phyloP scores from a whole-genome alignment of 2,329 filamentous ascomycete genomes.

The Paecilomyces sp. region DNA sequence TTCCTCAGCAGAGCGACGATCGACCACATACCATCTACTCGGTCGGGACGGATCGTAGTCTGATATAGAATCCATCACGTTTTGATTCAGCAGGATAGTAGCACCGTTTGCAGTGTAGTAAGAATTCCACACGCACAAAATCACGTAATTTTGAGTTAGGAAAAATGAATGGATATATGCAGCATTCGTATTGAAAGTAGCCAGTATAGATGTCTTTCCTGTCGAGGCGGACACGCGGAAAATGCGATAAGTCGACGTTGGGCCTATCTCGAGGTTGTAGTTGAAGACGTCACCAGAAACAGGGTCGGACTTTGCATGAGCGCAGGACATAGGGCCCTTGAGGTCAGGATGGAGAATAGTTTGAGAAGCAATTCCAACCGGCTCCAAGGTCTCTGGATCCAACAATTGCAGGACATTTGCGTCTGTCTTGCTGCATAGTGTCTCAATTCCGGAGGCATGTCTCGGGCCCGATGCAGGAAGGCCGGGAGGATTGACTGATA shows the following conservation, averaged over 20 bases:
- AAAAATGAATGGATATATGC: constrained; percentile 83
- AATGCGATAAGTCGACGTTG: constrained; percentile 55
- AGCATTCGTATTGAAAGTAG: constrained; percentile 51
- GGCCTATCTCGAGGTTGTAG: constrained; percentile 65
- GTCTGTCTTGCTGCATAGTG: constrained; percentile 56
- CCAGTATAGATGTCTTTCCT: constrained; percentile 63
- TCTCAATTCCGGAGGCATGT: constrained; percentile 35
- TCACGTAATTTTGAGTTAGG: constrained; percentile 61
- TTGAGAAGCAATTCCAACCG: constrained; percentile 58
- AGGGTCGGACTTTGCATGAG: constrained; percentile 67
- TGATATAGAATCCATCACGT: constrained; percentile 61
- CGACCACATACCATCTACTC: constrained; percentile 67
- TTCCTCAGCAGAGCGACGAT: constrained; percentile 43
- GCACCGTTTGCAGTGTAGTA: constrained; percentile 53
- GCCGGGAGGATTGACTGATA: constrained; percentile 59
- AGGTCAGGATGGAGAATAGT: constrained; percentile 58
- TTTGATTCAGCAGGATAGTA: constrained; percentile 57
- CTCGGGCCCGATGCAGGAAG: constrained; percentile 24
- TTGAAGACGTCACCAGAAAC: constrained; percentile 71
- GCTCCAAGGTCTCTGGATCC: constrained; percentile 65
- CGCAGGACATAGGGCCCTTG: constrained; percentile 58
- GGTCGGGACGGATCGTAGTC: constrained; percentile 52
- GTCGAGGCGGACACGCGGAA: constrained; percentile 59
- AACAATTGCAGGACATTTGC: constrained; percentile 52
- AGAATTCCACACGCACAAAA: constrained; percentile 66